phyloP scores from a whole-genome alignment of 169 alveolate species.

The Cryptosporidium tyzzeri region DNA sequence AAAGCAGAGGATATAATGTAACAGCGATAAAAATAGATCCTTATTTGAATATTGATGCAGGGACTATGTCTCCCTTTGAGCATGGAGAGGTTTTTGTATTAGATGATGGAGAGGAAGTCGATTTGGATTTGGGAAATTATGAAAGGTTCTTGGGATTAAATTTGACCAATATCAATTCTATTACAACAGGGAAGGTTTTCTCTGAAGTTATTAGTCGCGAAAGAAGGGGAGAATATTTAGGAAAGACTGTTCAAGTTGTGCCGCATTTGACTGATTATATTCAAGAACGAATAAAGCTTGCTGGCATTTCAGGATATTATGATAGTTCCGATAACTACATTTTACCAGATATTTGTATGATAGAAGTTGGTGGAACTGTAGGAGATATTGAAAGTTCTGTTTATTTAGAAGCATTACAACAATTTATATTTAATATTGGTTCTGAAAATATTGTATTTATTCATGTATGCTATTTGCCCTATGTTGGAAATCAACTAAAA shows the following conservation, averaged over 20 bases:
- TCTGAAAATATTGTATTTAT: slow-evolving; percentile 87
- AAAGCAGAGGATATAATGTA: slow-evolving; percentile 89
- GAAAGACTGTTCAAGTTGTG: slow-evolving; percentile 95
- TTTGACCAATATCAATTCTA: slow-evolving; percentile 89
- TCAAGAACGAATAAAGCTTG: slow-evolving; percentile 60
- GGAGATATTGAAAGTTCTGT: slow-evolving; percentile 96
- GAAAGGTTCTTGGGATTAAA: slow-evolving; percentile 93
- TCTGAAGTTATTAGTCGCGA: slow-evolving; percentile 90
- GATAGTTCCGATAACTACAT: slow-evolving; percentile 78
- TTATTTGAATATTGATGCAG: slow-evolving; percentile 90
- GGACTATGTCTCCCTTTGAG: slow-evolving; percentile 97
- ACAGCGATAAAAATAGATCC: slow-evolving; percentile 98
- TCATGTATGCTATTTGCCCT: slow-evolving; percentile 90
- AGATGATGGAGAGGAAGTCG: slow-evolving; percentile 98
- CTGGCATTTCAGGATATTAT: slow-evolving; percentile 78
- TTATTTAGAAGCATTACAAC: slow-evolving; percentile 93
- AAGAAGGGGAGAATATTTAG: slow-evolving; percentile 95
- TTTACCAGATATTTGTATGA: slow-evolving; percentile 91
- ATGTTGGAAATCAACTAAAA: slow-evolving; percentile 92
- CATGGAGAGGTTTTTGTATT: slow-evolving; percentile 97
- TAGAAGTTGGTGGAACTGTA: slow-evolving; percentile 97
- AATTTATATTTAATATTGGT: slow-evolving; percentile 85
- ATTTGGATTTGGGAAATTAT: slow-evolving; percentile 98
- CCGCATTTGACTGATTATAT: slow-evolving; percentile 83
- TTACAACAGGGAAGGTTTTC: slow-evolving; percentile 96